Percentiles rank a stretch among this genome's conserved stretches.
Evolutionary conservation across 495 filamentous ascomycete species (phyloP).

Genomic region (Penicillium verhagenii): DNA sequence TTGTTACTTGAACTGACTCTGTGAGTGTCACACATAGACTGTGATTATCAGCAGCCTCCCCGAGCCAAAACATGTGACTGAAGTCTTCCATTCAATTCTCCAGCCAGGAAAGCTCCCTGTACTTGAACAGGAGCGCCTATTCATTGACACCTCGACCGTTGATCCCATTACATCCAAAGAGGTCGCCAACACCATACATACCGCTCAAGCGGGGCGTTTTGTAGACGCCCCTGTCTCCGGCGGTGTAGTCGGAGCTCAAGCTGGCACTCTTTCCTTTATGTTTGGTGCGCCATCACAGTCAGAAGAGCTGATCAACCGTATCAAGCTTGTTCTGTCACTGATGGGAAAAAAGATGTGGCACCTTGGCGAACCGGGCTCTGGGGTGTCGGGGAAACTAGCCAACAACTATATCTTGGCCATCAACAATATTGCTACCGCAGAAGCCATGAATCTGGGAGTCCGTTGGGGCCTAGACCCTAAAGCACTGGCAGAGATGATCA

Average conservation of each 20-base stretch:
- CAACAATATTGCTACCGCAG: slow-evolving; percentile 87
- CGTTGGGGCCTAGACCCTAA: slow-evolving; percentile 81
- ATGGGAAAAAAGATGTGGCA: slow-evolving; percentile 86
- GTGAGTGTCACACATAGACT: too few relatives aligned
- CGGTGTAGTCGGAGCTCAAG: slow-evolving; percentile 77
- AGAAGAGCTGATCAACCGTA: slow-evolving; percentile 54
- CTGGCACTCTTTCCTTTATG: slow-evolving; percentile 83
- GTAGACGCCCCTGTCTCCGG: slow-evolving; percentile 84
- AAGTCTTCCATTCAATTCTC: slow-evolving; percentile 67
- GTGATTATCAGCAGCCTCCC: slow-evolving; percentile 79
- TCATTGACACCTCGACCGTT: slow-evolving; percentile 85
- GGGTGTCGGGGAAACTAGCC: slow-evolving; percentile 81
- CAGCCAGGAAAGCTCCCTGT: slow-evolving; percentile 38
- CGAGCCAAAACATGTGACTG: slow-evolving; percentile 74
- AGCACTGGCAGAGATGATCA: slow-evolving; percentile 75
- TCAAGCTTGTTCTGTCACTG: slow-evolving; percentile 61
- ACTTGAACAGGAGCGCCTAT: slow-evolving; percentile 54
- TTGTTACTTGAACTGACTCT: too few relatives aligned
- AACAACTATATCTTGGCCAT: slow-evolving; percentile 94
- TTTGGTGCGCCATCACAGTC: slow-evolving; percentile 60
- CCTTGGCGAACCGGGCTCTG: slow-evolving; percentile 75
- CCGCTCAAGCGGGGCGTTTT: slow-evolving; percentile 57
- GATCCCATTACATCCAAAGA: slow-evolving; percentile 73
- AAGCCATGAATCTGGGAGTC: slow-evolving; percentile 90
- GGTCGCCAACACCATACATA: slow-evolving; percentile 60